Conservation (phyloP, 495 filamentous ascomycete genomes). For the Xylaria telfairii region DNA sequence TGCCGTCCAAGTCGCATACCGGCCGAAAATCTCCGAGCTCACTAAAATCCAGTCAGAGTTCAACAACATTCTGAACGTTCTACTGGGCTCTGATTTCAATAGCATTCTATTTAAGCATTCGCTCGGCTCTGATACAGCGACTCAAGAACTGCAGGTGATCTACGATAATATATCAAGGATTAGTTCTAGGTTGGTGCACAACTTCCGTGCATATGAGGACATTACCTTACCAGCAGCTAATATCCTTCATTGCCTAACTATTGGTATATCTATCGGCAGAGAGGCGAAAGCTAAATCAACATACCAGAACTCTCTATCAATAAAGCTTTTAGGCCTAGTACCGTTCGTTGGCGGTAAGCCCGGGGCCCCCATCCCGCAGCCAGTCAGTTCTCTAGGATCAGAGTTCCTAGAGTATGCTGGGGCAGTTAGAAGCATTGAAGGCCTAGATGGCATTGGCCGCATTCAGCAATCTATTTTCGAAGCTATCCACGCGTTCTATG, state of each 20-base stretch:
- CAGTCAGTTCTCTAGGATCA: constrained; percentile 48
- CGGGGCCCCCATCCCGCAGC: constrained; percentile 25
- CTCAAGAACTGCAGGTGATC: constrained; percentile 62
- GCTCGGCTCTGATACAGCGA: constrained; percentile 32
- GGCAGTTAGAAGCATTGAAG: constrained; percentile 50
- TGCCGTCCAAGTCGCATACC: constrained; percentile 62
- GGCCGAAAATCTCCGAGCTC: constrained; percentile 71
- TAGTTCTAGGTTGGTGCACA: constrained; percentile 64
- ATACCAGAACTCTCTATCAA: constrained; percentile 37
- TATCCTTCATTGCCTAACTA: constrained; percentile 79
- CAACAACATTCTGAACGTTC: constrained; percentile 69
- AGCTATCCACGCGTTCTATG: constrained; percentile 73
- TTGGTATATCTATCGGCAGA: constrained; percentile 71
- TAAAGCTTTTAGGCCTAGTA: constrained; percentile 56
- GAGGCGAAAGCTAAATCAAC: constrained; percentile 38
- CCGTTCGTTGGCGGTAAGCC: constrained; percentile 68
- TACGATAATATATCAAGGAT: constrained; percentile 76
- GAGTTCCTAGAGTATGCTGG: constrained; percentile 53
- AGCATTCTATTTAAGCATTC: constrained; percentile 40
- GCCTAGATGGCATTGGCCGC: constrained; percentile 37
- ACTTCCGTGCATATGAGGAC: constrained; percentile 82
- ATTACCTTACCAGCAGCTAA: constrained; percentile 78
- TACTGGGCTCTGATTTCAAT: constrained; percentile 63
- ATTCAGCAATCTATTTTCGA: constrained; percentile 51
- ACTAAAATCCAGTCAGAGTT: constrained; percentile 82